Conservation (phyloP, 2,329 filamentous ascomycete genomes). For the Akanthomyces muscarius region DNA sequence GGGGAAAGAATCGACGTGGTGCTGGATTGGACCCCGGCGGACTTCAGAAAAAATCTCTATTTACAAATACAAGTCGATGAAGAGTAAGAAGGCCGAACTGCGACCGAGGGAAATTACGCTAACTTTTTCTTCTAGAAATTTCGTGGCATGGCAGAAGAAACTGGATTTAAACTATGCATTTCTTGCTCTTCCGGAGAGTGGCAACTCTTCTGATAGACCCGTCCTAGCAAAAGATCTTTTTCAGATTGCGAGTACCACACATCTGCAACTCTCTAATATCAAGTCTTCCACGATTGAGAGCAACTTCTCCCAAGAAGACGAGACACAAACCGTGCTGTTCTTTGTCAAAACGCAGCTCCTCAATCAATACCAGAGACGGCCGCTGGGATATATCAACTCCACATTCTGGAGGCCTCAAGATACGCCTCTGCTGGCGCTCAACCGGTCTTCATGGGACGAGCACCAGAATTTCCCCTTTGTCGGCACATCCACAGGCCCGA, state of each 20-base stretch:
- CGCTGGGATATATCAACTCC: conserved; percentile 25
- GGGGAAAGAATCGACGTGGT: conserved; percentile 23
- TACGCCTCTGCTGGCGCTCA: conserved; percentile 20
- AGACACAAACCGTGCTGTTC: conserved; percentile 20
- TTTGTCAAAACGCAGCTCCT: conserved; percentile 25
- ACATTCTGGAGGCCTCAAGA: conserved; percentile 24
- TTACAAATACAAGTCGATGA: background rate
- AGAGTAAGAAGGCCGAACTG: background rate
- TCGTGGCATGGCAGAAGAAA: background rate
- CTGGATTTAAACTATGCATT: background rate
- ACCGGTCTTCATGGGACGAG: conserved; percentile 22
- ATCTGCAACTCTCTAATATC: background rate
- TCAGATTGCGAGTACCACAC: background rate
- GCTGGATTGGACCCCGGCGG: conserved; percentile 18
- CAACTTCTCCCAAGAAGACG: conserved; percentile 1
- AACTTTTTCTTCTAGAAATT: background rate
- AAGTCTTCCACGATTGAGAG: conserved; percentile 8
- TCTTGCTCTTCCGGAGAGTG: background rate
- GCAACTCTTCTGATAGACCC: background rate
- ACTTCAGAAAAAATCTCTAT: background rate
- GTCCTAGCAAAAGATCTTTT: background rate
- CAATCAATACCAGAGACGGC: conserved; percentile 20
- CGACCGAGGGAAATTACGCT: background rate
- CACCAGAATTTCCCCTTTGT: conserved; percentile 24
- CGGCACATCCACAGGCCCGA: background rate